phyloP scores from a whole-genome alignment of 257 asterid species.

The Orobanche coerulescens region DNA sequence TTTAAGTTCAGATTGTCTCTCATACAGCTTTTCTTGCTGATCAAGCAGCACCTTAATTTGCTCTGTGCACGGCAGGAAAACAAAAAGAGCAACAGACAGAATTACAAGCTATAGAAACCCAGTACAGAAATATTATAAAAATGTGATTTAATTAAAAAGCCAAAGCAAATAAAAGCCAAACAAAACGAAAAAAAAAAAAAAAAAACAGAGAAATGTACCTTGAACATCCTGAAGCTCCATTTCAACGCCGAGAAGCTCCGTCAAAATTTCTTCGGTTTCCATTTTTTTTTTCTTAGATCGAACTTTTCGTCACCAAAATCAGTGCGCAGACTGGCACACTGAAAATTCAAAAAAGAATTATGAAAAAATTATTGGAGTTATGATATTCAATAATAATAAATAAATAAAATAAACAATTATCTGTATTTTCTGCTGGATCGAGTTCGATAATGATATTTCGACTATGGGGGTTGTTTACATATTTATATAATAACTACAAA shows the following conservation, averaged over 20 bases:
- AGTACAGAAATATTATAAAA: not conserved
- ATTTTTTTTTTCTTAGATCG: conserved; percentile 21
- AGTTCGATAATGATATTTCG: not conserved
- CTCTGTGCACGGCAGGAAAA: conserved; percentile 36
- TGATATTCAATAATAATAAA: not conserved
- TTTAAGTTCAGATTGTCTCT: conserved; percentile 73
- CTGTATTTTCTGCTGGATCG: not conserved
- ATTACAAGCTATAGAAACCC: conserved; percentile 14
- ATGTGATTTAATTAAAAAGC: not conserved
- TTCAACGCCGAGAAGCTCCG: conserved; percentile 80
- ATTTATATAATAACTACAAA: too few relatives aligned
- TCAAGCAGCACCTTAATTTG: conserved; percentile 65
- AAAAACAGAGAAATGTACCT: conserved; percentile 33
- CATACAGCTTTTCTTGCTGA: conserved; percentile 66
- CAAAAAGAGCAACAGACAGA: not conserved
- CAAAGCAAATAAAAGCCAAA: not conserved
- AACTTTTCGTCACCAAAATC: not conserved
- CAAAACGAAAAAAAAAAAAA: not conserved
- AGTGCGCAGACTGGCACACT: not conserved
- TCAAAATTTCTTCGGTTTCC: conserved; percentile 59
- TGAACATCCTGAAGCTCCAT: conserved; percentile 80
- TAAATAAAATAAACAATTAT: not conserved
- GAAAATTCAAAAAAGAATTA: too few relatives aligned
- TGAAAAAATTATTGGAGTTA: not conserved
- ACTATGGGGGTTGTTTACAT: too few relatives aligned